Percentiles rank a stretch among this genome's conserved stretches.
Conservation (phyloP, 192 early-diverging fungal species). For the Coemansia sp. region DNA sequence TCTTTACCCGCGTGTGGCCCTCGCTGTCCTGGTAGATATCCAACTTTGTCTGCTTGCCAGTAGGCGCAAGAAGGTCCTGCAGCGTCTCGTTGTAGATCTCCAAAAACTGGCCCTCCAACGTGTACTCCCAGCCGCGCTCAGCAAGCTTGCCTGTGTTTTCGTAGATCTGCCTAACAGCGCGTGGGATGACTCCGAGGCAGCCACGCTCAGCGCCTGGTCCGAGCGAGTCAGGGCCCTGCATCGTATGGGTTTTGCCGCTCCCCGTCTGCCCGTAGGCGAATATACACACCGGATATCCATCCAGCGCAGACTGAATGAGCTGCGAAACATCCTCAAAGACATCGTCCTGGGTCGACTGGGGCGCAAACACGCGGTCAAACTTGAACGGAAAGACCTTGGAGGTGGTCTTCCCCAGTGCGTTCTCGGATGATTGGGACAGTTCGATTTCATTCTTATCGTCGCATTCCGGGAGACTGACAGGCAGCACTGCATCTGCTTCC, state of each 20-base stretch:
- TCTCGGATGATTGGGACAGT: constrained; percentile 61
- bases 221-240: constrained; percentile 66
- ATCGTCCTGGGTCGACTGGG: constrained; percentile 66
- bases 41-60: constrained; percentile 66
- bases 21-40: constrained; percentile 82
- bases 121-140: constrained; percentile 86
- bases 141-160: constrained; percentile 67
- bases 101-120: constrained; percentile 84
- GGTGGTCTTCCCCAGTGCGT: constrained; percentile 58
- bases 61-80: constrained; percentile 72
- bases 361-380: constrained; percentile 86
- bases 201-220: constrained; percentile 12
- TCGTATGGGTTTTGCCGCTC: constrained; percentile 86
- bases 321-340: constrained; percentile 96
- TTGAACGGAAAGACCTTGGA: constrained; percentile 73
- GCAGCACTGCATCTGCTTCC: constrained; percentile 12
- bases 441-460: constrained; percentile 75
- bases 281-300: constrained; percentile 97
- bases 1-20: constrained; percentile 80
- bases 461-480: constrained; percentile 59
- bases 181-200: constrained; percentile 88
- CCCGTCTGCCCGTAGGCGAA: constrained; percentile 99
- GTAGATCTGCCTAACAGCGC: constrained; percentile 91
- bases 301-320: constrained; percentile 91
- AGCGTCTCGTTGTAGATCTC: constrained; percentile 98